phyloP scores from a whole-genome alignment of 352 stramenopile species.

The Globisporangium irregulare region DNA sequence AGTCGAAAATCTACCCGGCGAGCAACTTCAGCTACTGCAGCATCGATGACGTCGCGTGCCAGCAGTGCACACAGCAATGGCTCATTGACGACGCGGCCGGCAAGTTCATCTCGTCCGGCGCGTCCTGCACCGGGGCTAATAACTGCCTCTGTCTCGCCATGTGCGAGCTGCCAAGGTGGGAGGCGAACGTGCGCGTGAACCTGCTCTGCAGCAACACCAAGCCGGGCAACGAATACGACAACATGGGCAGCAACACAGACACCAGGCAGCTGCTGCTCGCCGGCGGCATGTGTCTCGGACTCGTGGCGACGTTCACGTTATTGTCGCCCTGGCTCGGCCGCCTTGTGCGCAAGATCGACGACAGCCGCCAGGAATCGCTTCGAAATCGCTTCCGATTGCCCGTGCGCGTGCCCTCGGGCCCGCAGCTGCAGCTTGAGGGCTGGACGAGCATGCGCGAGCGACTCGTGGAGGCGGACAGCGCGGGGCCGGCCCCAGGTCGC shows the following conservation, averaged over 20 bases:
- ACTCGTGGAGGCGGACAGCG: constrained; percentile 9
- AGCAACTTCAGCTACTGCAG: constrained; percentile 11
- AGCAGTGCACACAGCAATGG: constrained; percentile 11
- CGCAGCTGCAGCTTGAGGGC: constrained; percentile 15
- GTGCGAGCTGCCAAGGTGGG: constrained; percentile 16
- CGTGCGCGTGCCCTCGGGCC: constrained; percentile 9
- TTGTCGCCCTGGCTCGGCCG: constrained; percentile 15
- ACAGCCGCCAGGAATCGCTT: neutral
- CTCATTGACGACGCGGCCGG: neutral
- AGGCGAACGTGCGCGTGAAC: neutral
- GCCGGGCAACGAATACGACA: neutral
- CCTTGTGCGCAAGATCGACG: constrained; percentile 21
- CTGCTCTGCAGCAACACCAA: neutral
- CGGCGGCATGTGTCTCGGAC: constrained; percentile 6
- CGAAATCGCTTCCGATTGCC: constrained; percentile 6
- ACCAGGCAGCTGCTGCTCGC: constrained; percentile 1
- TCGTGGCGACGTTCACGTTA: constrained; percentile 6
- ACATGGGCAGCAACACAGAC: neutral
- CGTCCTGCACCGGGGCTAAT: constrained; percentile 12
- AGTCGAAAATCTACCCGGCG: neutral
- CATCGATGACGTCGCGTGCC: constrained; percentile 10
- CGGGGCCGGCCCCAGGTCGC: neutral
- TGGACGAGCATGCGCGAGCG: constrained; percentile 21
- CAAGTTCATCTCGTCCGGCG: neutral
- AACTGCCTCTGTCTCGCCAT: constrained; percentile 16